These are phyloP conservation scores for Ophiostoma piceae DNA, from an alignment of 2,329 filamentous ascomycete genomes.

Conservation along the genomic window DNA sequence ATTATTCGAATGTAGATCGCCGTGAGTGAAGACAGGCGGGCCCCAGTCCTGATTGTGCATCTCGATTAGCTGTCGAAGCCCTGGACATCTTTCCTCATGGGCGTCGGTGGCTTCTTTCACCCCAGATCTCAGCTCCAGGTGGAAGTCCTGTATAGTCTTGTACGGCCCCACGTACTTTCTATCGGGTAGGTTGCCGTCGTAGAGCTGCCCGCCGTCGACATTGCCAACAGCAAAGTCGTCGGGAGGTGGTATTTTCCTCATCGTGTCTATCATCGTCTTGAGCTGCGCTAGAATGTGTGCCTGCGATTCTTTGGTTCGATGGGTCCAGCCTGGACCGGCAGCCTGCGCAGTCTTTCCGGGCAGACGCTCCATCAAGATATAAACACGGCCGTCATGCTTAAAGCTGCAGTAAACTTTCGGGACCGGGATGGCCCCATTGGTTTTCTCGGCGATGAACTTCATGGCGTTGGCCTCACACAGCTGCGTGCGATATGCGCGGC, in stretches of 20 bases:
- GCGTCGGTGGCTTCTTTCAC: not conserved
- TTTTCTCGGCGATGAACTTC: too few species aligned
- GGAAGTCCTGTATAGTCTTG: not conserved
- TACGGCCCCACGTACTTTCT: constrained; percentile 13
- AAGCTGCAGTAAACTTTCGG: too few species aligned
- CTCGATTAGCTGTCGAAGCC: constrained; percentile 7
- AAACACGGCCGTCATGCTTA: too few species aligned
- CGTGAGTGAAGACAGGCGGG: constrained; percentile 20
- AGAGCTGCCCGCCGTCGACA: constrained; percentile 31
- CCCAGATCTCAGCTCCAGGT: not conserved
- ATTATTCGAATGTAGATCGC: constrained; percentile 21
- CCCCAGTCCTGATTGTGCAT: not conserved
- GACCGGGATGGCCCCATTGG: too few species aligned
- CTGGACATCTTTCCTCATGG: not conserved
- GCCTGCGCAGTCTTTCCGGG: too few species aligned
- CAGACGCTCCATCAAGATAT: too few species aligned
- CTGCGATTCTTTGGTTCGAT: constrained; percentile 9
- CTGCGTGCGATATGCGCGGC: too few species aligned
- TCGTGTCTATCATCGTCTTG: not conserved
- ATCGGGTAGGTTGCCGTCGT: constrained; percentile 30
- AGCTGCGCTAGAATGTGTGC: constrained; percentile 12
- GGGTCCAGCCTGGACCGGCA: too few species aligned
- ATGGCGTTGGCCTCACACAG: too few species aligned
- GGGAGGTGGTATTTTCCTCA: not conserved
- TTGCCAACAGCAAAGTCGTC: constrained; percentile 27